Conservation (phyloP, 2,329 filamentous ascomycete genomes). For the Fusarium sp. region DNA sequence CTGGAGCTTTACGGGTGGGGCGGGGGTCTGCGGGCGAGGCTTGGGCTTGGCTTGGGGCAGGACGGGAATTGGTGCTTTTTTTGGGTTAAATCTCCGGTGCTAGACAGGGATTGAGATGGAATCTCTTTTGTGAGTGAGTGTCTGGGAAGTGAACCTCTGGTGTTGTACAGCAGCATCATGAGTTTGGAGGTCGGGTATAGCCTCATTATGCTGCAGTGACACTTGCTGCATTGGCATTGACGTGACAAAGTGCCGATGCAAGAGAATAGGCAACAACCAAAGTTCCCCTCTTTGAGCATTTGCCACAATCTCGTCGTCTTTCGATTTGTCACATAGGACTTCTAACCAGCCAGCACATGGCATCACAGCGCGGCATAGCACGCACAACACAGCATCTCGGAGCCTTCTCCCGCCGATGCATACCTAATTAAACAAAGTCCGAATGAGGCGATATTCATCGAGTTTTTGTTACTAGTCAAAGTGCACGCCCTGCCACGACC, state of each 20-base stretch:
- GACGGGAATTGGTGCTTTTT: constrained; percentile 4
- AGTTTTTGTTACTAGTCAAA: background rate
- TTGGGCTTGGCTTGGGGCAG: background rate
- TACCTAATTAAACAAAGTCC: background rate
- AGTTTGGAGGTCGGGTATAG: background rate
- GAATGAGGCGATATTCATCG: background rate
- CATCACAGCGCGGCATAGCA: background rate
- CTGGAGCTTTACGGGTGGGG: background rate
- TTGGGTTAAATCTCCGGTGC: constrained; percentile 1
- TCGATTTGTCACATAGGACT: background rate
- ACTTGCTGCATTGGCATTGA: background rate
- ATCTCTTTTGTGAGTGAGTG: background rate
- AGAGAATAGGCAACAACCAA: background rate
- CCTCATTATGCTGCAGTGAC: background rate
- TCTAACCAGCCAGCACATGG: background rate
- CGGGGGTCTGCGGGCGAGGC: background rate
- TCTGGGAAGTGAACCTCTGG: background rate
- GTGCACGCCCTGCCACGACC: constrained; percentile 23
- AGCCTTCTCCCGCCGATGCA: background rate
- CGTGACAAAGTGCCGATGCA: background rate
- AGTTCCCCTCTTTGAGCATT: background rate
- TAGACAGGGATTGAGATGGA: constrained; percentile 2
- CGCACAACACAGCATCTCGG: background rate
- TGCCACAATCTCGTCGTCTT: background rate
- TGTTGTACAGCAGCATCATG: background rate